Evolutionary conservation across 345 rosid species (phyloP), one percentile per base, ranked within the genome.

Genomic region (Eucalyptus paniculata): DNA sequence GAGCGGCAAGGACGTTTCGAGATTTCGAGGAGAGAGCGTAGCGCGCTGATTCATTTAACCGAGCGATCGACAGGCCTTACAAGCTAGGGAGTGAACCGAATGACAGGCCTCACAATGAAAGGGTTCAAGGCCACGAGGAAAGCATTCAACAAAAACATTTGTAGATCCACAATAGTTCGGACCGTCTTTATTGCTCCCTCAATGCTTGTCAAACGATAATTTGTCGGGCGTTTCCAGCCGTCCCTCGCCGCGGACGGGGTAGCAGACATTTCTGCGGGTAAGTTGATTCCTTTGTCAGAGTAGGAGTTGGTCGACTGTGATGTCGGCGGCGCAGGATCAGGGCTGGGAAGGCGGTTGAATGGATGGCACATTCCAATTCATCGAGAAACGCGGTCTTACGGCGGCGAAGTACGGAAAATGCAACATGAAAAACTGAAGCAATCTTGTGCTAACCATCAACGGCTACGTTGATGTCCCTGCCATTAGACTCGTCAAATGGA

Each of bases 51-150:
- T 40, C 91, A 6, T 91, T 91, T 49, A 92, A 92, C 58, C 16
- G 72, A 24, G 91, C 81, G 4, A 88, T 87, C 16, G 88, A 91
- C 88, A 92, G 89, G 34, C 87, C 91, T 15, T 94, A 92, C 88
- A 93, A 90, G 92, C 92, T 94, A 32, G 90, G 90, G 92, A 50
- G 26, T 91, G 86, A 93, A 95, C 88, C 87, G 91, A 86, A 93
- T 90, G 24, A 92, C 94, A 12, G 96, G 94, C 77, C 89, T 86
- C 50, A 92, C 95, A 91, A 94, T 23, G 94, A 94, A 94, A 88
- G 60, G 2, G 60, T 54, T 3, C 5, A 54, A 54, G 60, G 60
- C 28, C 60, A 54, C 26, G 26, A 23, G 60, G 60, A 54, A 54
- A 23, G 60, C 12, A 54, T 94, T 95, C 56, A 90, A 86, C 87